A percentile compares a stretch with the other conserved stretches of the same genome.
Evolutionary conservation across 106 monocot species (phyloP).

Genomic region (Acanthochlamys bracteata): DNA sequence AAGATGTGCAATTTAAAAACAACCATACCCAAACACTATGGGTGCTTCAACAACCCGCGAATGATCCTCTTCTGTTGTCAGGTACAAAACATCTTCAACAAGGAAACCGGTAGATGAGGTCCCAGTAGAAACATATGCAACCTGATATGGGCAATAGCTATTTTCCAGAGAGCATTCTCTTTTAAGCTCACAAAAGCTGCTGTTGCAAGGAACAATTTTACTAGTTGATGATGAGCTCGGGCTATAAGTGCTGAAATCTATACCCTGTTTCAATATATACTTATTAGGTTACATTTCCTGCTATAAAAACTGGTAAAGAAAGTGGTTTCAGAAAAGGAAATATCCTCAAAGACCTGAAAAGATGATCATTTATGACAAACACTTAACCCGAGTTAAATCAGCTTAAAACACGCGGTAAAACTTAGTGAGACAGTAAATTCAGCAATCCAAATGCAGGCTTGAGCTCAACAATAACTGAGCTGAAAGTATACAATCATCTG

Average conservation of each 20-base stretch:
- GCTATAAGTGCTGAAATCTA: constrained; percentile 53
- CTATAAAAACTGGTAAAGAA: neutral
- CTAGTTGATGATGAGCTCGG: constrained; percentile 57
- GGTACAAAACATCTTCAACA: constrained; percentile 77
- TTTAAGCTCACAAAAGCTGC: constrained; percentile 43
- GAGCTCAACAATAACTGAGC: too few relatives aligned
- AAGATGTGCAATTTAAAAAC: too few relatives aligned
- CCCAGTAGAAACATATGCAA: constrained; percentile 55
- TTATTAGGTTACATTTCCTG: constrained; percentile 9
- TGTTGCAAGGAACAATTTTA: constrained; percentile 59
- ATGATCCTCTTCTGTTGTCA: constrained; percentile 48
- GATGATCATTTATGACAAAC: too few relatives aligned
- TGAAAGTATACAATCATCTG: too few relatives aligned
- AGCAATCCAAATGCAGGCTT: too few relatives aligned
- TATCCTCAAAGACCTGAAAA: too few relatives aligned
- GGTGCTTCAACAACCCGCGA: constrained; percentile 46
- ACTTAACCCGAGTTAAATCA: too few relatives aligned
- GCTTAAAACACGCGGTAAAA: too few relatives aligned
- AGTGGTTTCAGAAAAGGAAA: too few relatives aligned
- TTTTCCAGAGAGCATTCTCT: constrained; percentile 29
- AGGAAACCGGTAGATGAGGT: constrained; percentile 74
- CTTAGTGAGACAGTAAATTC: too few relatives aligned
- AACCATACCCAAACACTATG: constrained; percentile 66
- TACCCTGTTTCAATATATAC: constrained; percentile 24
- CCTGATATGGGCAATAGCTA: constrained; percentile 51